phyloP scores from a whole-genome alignment of 768 basidiomycete species.

The Hypholoma sublateritium region DNA sequence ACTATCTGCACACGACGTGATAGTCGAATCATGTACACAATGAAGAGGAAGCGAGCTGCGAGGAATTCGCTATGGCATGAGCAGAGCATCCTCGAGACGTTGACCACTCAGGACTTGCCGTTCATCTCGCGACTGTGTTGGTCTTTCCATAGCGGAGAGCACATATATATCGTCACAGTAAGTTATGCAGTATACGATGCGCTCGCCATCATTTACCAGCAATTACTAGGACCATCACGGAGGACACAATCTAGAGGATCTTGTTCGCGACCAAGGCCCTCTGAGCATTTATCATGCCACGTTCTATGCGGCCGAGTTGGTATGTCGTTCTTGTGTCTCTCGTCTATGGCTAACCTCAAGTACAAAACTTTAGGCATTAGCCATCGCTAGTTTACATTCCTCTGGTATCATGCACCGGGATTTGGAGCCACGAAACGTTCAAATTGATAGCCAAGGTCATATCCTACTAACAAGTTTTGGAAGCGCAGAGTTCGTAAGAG shows the following conservation, averaged over 20 bases:
- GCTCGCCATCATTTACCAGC: not conserved
- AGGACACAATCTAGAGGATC: conserved; percentile 22
- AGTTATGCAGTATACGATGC: not conserved
- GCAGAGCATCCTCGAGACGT: conserved; percentile 32
- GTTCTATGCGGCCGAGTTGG: conserved; percentile 51
- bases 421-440: conserved; percentile 43
- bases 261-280: conserved; percentile 31
- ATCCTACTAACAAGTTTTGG: conserved; percentile 44
- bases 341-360: not conserved
- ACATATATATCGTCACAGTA: conserved; percentile 42
- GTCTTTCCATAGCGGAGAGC: conserved; percentile 39
- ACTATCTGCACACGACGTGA: conserved; percentile 25
- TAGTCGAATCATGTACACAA: conserved; percentile 29
- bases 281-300: conserved; percentile 34
- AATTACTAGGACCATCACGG: conserved; percentile 19
- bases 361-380: conserved; percentile 32
- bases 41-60: conserved; percentile 25
- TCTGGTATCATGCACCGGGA: conserved; percentile 47
- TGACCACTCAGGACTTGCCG: conserved; percentile 31
- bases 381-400: conserved; percentile 42
- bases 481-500: conserved; percentile 27
- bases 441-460: conserved; percentile 46
- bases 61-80: conserved; percentile 26
- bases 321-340: conserved; percentile 20
- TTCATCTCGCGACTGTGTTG: conserved; percentile 41